Evolutionary conservation across 768 basidiomycete genomes (phyloP), one percentile per base, ranked within the genome.

Genomic region (Floccularia luteovirens): DNA sequence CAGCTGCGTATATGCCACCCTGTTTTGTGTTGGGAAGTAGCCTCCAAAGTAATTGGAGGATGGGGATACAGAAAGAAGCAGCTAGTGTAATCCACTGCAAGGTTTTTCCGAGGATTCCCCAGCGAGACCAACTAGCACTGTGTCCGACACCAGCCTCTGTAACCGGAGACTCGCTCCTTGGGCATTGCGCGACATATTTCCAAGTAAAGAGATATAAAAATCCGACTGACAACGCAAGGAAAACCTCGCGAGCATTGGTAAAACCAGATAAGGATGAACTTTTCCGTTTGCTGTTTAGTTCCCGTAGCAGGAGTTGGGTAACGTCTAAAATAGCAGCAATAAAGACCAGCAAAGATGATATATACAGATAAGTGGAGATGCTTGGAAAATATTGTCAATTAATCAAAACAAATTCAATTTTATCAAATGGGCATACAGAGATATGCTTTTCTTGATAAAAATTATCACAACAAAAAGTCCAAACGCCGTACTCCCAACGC

Each of bases 141-240:
- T 84, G 80, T 12, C 37, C 20, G 28, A 22, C 20, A 7, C 10
- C 17, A 5, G 13, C 21, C n/a, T n/a, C n/a, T n/a, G n/a, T n/a
- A 30, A 14, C 10, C 27, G 27, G 27, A 17, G 32, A 34, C 13
- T 72, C 75, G 43, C 59, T 66, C 24, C 55, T 56, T n/a, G 82
- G 79, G 36, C 77, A 68, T 42, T 67, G 66, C 12, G 75, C 70
- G 30, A 81, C 77, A 43, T 79, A 74, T 27, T 59, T 60, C 86
- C 86, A 89, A 45, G 77, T 77, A 51, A 78, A 86, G 12, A 87
- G 51, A 50, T 77, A 77, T 25, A 79, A 70, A 31, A 75, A 60
- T 3, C 77, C 78, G 31, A 72, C 53, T 7, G 82, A 74, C 16
- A 84, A 48, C 8, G 77, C 64, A 43, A 79, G 64, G 36, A 70